These are phyloP conservation scores for Geotrichum restrictum DNA, from an alignment of 1,139 yeast genomes.

Conservation along the genomic window DNA sequence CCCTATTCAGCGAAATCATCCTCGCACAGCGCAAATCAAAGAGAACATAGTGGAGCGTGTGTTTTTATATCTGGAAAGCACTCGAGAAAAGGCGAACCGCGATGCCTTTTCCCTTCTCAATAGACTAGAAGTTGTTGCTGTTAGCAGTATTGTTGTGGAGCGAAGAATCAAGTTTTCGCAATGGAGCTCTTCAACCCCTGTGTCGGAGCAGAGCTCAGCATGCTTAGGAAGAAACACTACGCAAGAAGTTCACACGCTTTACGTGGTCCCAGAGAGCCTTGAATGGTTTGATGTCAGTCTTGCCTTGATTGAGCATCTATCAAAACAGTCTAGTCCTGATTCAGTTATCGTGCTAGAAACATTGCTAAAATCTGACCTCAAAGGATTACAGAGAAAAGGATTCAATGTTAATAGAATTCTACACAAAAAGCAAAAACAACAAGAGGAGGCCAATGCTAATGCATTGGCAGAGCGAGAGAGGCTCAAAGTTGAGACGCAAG, in stretches of 20 bases:
- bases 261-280: slow-evolving; percentile 25
- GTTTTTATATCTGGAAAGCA: slow-evolving; percentile 37
- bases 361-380: slow-evolving; percentile 36
- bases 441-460: slow-evolving; percentile 22
- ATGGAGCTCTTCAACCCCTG: slow-evolving; percentile 14
- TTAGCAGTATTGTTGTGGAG: slow-evolving; percentile 30
- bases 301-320: slow-evolving; percentile 35
- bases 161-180: slow-evolving; percentile 29
- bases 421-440: slow-evolving; percentile 28
- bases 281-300: slow-evolving; percentile 43
- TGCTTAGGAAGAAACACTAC: slow-evolving; percentile 22
- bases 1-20: slow-evolving; percentile 15
- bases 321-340: slow-evolving; percentile 37
- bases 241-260: slow-evolving; percentile 17
- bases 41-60: slow-evolving; percentile 30
- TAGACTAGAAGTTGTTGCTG: slow-evolving; percentile 30
- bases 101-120: slow-evolving; percentile 19
- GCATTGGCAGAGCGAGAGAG: slow-evolving; percentile 15
- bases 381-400: slow-evolving; percentile 39
- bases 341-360: slow-evolving; percentile 41
- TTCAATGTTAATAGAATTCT: slow-evolving; percentile 40
- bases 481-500: slow-evolving; percentile 18
- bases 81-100: slow-evolving; percentile 23
- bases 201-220: slow-evolving; percentile 27
- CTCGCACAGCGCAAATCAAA: slow-evolving; percentile 20